Evolutionary conservation across 495 filamentous ascomycete genomes (phyloP).

Genomic region (Tetracladium marchalianum): DNA sequence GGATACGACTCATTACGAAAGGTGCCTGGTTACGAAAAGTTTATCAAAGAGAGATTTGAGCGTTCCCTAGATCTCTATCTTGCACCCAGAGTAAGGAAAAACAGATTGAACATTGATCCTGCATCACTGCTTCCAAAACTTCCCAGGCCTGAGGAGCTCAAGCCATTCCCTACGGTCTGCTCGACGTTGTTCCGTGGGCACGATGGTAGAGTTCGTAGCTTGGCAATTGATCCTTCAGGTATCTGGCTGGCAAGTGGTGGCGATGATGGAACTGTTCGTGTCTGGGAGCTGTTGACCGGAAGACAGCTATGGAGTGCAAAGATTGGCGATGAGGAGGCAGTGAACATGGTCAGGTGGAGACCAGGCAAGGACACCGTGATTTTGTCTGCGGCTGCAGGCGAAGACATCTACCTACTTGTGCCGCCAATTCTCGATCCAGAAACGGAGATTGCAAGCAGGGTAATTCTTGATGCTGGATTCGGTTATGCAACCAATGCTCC

Average conservation of each 20-base stretch:
- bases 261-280: slow-evolving; percentile 83
- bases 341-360: slow-evolving; percentile 84
- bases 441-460: slow-evolving; percentile 60
- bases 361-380: slow-evolving; percentile 73
- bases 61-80: slow-evolving; percentile 91
- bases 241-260: slow-evolving; percentile 81
- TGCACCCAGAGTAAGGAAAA: slow-evolving; percentile 82
- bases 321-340: slow-evolving; percentile 69
- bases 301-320: slow-evolving; percentile 79
- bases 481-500: slow-evolving; percentile 72
- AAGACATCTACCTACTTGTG: slow-evolving; percentile 74
- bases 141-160: slow-evolving; percentile 85
- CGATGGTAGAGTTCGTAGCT: slow-evolving; percentile 74
- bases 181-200: slow-evolving; percentile 80
- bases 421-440: slow-evolving; percentile 65
- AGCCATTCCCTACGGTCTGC: slow-evolving; percentile 84
- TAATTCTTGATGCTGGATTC: slow-evolving; percentile 76
- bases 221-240: slow-evolving; percentile 69
- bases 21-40: slow-evolving; percentile 84
- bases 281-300: slow-evolving; percentile 85
- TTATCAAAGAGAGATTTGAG: slow-evolving; percentile 94
- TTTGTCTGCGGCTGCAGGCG: slow-evolving; percentile 72
- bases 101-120: slow-evolving; percentile 93
- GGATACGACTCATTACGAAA: slow-evolving; percentile 75
- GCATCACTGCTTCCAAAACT: slow-evolving; percentile 88